Conservation (phyloP, 805 yeast species). For the Metschnikowia koreensis region DNA sequence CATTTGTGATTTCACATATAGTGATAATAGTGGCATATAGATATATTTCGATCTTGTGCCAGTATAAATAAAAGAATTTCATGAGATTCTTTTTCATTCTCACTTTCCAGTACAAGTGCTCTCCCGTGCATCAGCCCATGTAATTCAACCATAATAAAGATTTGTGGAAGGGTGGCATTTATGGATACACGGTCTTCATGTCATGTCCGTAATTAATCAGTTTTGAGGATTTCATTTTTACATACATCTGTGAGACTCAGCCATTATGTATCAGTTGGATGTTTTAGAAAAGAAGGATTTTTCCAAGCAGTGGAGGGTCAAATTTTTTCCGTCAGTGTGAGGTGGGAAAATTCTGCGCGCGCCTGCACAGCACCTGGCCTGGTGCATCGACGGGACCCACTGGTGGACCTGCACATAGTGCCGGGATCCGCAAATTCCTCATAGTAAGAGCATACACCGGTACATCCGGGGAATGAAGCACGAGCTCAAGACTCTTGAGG, state of each 20-base stretch:
- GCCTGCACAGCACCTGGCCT: slow-evolving; percentile 12
- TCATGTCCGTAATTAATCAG: slow-evolving; percentile 6
- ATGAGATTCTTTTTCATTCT: too few species aligned
- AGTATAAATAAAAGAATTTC: too few species aligned
- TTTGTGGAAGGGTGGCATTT: not conserved
- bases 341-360: slow-evolving; percentile 19
- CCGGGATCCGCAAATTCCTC: too few species aligned
- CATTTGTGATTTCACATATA: too few species aligned
- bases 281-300: slow-evolving; percentile 14
- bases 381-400: not conserved
- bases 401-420: not conserved
- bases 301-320: slow-evolving; percentile 7
- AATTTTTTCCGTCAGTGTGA: slow-evolving; percentile 18
- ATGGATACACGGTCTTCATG: not conserved
- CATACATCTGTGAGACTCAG: slow-evolving; percentile 98
- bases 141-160: too few species aligned
- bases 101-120: too few species aligned
- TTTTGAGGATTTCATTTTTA: slow-evolving; percentile 40
- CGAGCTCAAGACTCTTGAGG: too few species aligned
- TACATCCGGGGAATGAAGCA: slow-evolving; percentile 6
- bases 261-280: slow-evolving; percentile 54
- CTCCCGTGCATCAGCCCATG: too few species aligned
- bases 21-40: too few species aligned
- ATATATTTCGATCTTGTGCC: too few species aligned
- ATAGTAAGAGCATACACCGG: slow-evolving; percentile 7